Conservation (phyloP, 306 rosid species). For the Cicer cuneatum region DNA sequence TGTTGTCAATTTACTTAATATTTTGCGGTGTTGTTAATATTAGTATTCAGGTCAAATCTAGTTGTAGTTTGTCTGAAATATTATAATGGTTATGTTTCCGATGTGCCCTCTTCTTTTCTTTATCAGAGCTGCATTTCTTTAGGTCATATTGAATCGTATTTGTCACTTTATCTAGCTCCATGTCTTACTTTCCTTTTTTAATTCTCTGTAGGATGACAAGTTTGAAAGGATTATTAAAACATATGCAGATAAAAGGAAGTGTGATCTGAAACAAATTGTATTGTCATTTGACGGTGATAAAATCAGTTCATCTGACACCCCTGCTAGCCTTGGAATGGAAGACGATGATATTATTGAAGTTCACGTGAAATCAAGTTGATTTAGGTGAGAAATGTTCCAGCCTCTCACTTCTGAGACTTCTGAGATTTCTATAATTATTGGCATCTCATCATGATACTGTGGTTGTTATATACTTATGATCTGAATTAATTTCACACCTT, state of each 20-base stretch:
- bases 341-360: constrained; percentile 88
- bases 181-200: constrained; percentile 18
- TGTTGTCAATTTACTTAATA: constrained; percentile 11
- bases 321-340: constrained; percentile 80
- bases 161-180: constrained; percentile 7
- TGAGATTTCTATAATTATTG: neutral
- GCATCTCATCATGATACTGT: constrained; percentile 28
- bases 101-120: neutral
- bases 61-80: constrained; percentile 24
- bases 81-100: neutral
- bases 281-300: constrained; percentile 88
- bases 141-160: constrained; percentile 29
- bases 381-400: constrained; percentile 48
- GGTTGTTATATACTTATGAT: constrained; percentile 7
- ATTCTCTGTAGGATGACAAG: constrained; percentile 74
- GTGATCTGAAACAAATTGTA: constrained; percentile 60
- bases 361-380: constrained; percentile 61
- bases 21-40: constrained; percentile 1
- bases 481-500: neutral
- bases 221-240: constrained; percentile 79
- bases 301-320: constrained; percentile 67
- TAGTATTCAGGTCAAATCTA: constrained; percentile 16
- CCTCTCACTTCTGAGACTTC: constrained; percentile 31
- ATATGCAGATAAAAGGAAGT: constrained; percentile 71
- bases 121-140: constrained; percentile 5